Percentiles rank a stretch among this genome's conserved stretches.
Conservation (phyloP, 331 rosid genomes). For the Phaseolus coccineus region DNA sequence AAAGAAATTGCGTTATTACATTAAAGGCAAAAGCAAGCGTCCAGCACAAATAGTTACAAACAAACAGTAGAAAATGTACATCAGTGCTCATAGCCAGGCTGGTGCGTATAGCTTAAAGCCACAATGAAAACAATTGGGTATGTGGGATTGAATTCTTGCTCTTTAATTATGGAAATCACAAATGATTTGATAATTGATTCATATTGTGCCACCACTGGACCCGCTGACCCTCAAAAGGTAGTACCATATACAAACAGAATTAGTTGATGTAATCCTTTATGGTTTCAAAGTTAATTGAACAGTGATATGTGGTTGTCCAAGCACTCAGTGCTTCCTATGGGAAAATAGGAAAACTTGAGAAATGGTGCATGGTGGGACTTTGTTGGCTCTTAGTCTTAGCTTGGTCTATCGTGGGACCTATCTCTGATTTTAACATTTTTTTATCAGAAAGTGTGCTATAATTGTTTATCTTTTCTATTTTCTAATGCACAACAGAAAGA, state of each 20-base stretch:
- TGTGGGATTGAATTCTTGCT: conserved; percentile 15
- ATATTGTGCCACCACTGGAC: conserved; percentile 33
- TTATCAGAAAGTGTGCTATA: background rate
- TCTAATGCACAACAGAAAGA: background rate
- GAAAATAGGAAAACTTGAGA: background rate
- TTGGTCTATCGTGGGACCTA: background rate
- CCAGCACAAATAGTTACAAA: conserved; percentile 46
- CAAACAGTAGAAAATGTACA: conserved; percentile 23
- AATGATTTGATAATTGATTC: conserved; percentile 47
- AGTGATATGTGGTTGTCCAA: conserved; percentile 10
- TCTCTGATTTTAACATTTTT: conserved; percentile 1
- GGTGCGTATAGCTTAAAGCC: conserved; percentile 44
- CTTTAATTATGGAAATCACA: conserved; percentile 43
- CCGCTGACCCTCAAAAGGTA: conserved; percentile 21
- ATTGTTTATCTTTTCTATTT: background rate
- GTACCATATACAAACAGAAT: conserved; percentile 10
- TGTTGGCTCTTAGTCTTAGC: background rate
- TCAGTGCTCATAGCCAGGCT: conserved; percentile 40
- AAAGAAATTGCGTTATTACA: background rate
- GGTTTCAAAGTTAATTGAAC: conserved; percentile 11
- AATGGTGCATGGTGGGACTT: conserved; percentile 17
- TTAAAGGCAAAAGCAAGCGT: conserved; percentile 42
- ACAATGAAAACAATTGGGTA: conserved; percentile 29
- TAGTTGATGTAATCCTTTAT: conserved; percentile 37
- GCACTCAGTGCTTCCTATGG: background rate